phyloP scores from a whole-genome alignment of 2,329 filamentous ascomycete species.

The Colletotrichum sp. region DNA sequence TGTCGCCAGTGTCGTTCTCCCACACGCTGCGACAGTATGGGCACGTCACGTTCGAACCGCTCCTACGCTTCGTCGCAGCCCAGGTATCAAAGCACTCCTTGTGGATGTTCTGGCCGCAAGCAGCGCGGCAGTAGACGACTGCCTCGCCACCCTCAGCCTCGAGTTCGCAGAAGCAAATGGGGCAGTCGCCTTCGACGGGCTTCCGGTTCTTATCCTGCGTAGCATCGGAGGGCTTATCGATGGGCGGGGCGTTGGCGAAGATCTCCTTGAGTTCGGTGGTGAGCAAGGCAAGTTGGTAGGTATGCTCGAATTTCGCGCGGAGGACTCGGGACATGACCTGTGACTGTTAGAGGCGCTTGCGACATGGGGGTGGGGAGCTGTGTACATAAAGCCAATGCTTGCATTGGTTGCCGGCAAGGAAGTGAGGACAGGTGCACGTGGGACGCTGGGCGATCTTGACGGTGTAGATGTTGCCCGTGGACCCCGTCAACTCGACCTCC shows the following conservation, averaged over 20 bases:
- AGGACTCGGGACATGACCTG: slow-evolving; percentile 65
- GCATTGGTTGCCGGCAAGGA: slow-evolving; percentile 60
- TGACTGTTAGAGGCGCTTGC: not conserved
- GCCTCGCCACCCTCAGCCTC: slow-evolving; percentile 36
- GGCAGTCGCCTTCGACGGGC: slow-evolving; percentile 57
- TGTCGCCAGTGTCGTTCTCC: slow-evolving; percentile 48
- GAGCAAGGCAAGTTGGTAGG: slow-evolving; percentile 68
- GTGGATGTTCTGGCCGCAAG: slow-evolving; percentile 62
- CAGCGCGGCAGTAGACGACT: slow-evolving; percentile 56
- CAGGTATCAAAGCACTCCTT: slow-evolving; percentile 59
- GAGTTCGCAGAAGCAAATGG: slow-evolving; percentile 61
- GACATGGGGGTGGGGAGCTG: no score
- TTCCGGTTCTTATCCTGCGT: slow-evolving; percentile 51
- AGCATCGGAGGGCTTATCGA: slow-evolving; percentile 37
- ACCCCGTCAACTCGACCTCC: slow-evolving; percentile 63
- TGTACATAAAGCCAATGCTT: slow-evolving; percentile 68
- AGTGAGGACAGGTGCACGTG: slow-evolving; percentile 62
- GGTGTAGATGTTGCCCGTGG: slow-evolving; percentile 70
- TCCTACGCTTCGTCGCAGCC: slow-evolving; percentile 50
- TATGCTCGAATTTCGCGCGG: slow-evolving; percentile 57
- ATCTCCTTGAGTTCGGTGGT: slow-evolving; percentile 63
- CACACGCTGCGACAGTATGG: slow-evolving; percentile 66
- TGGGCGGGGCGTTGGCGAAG: slow-evolving; percentile 58
- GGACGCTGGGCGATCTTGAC: slow-evolving; percentile 58
- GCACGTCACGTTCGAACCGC: slow-evolving; percentile 53